Evolutionary conservation across 192 early-diverging fungal genomes (phyloP).

Genomic region (Allomyces macrogynus): DNA sequence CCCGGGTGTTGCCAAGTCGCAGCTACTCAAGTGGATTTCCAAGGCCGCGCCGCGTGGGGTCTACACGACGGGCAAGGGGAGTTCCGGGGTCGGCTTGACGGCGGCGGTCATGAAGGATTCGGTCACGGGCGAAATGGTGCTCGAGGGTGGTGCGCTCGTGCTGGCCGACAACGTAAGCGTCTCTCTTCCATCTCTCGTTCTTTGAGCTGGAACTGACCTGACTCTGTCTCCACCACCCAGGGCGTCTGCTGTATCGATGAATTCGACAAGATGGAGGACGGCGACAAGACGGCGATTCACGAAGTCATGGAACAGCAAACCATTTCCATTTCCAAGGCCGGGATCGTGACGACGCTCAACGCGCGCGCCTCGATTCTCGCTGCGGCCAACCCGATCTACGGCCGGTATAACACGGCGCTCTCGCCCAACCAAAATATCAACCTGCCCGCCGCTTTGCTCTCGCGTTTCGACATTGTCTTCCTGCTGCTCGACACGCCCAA

Average conservation of each 20-base stretch:
- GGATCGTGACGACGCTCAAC: conserved; percentile 92
- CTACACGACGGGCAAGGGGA: conserved; percentile 90
- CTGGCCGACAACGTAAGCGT: conserved; percentile 61
- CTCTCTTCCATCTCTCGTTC: neutral
- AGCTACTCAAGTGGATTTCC: conserved; percentile 81
- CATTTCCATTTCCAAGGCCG: conserved; percentile 91
- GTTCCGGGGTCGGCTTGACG: conserved; percentile 88
- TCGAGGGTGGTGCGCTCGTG: conserved; percentile 93
- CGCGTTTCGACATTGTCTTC: conserved; percentile 82
- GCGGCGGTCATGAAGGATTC: conserved; percentile 85
- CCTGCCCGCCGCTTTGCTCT: conserved; percentile 79
- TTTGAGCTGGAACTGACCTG: neutral
- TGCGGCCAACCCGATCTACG: conserved; percentile 90
- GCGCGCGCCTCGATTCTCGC: conserved; percentile 87
- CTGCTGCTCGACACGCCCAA: conserved; percentile 72
- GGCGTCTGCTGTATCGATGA: conserved; percentile 99
- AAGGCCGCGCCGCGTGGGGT: conserved; percentile 88
- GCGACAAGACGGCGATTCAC: conserved; percentile 88
- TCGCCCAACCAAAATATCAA: conserved; percentile 92
- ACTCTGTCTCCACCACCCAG: neutral
- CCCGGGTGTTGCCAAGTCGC: conserved; percentile 94
- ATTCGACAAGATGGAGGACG: conserved; percentile 99
- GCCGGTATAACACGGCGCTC: conserved; percentile 76
- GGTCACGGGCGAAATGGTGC: conserved; percentile 81
- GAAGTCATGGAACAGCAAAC: conserved; percentile 99